Conservation (phyloP, 345 rosid species). For the Jatropha curcas region DNA sequence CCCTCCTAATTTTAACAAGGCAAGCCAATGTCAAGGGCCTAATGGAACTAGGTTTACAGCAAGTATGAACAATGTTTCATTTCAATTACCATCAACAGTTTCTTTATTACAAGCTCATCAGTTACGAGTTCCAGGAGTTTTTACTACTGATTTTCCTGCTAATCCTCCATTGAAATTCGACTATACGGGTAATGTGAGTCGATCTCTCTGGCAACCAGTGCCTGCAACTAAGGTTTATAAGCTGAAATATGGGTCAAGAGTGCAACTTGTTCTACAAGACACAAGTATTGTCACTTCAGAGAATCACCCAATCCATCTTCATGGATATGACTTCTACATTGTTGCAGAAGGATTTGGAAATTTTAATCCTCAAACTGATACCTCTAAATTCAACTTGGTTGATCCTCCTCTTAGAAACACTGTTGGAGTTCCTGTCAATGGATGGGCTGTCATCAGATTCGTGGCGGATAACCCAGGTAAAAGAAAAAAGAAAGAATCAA, state of each 20-base stretch:
- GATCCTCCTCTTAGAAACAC: constrained; percentile 47
- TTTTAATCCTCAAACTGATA: constrained; percentile 35
- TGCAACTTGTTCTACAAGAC: constrained; percentile 43
- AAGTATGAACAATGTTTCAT: constrained; percentile 54
- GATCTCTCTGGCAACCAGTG: constrained; percentile 15
- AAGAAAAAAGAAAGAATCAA: not conserved
- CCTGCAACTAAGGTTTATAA: constrained; percentile 29
- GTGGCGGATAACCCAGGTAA: constrained; percentile 48
- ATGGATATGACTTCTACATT: constrained; percentile 49
- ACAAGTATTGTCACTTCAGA: constrained; percentile 38
- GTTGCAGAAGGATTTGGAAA: constrained; percentile 48
- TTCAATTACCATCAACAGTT: constrained; percentile 27
- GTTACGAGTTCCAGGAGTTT: constrained; percentile 32
- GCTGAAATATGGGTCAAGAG: constrained; percentile 31
- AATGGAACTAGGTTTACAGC: constrained; percentile 41
- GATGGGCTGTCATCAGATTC: constrained; percentile 49
- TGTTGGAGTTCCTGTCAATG: constrained; percentile 36
- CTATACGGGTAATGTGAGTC: constrained; percentile 37
- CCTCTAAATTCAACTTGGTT: constrained; percentile 33
- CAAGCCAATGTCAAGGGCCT: constrained; percentile 30
- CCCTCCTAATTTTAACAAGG: constrained; percentile 23
- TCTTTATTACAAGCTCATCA: constrained; percentile 48
- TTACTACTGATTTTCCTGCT: constrained; percentile 37
- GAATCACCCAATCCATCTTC: constrained; percentile 51
- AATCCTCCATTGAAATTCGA: constrained; percentile 38